phyloP scores from a whole-genome alignment of 2,329 filamentous ascomycete species.

The Rhynchosporium graminicola region DNA sequence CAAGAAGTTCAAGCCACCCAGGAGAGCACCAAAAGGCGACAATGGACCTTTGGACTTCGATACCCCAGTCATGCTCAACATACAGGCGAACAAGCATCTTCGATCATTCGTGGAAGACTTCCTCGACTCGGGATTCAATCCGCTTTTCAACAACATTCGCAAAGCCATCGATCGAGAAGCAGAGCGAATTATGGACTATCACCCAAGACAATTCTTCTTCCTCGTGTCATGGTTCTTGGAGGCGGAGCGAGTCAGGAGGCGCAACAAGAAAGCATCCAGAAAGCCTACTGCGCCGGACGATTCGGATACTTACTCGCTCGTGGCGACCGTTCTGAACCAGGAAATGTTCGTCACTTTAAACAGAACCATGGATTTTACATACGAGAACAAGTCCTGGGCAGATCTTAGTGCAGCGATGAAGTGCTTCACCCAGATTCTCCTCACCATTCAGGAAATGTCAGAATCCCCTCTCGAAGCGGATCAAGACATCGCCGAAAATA shows the following conservation, averaged over 20 bases:
- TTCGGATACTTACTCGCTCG: constrained; percentile 77
- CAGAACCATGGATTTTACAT: constrained; percentile 74
- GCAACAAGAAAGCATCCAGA: constrained; percentile 57
- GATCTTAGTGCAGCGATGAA: constrained; percentile 86
- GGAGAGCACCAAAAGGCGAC: constrained; percentile 60
- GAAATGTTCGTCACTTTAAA: constrained; percentile 92
- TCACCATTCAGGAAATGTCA: constrained; percentile 91
- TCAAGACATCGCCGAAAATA: constrained; percentile 96
- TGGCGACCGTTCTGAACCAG: constrained; percentile 89
- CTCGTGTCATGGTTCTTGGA: constrained; percentile 89
- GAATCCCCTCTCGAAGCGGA: constrained; percentile 86
- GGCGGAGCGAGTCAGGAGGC: constrained; percentile 75
- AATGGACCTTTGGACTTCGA: constrained; percentile 75
- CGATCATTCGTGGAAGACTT: constrained; percentile 88
- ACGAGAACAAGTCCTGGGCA: constrained; percentile 84
- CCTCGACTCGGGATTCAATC: constrained; percentile 93
- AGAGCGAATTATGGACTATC: constrained; percentile 74
- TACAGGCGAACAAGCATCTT: constrained; percentile 73
- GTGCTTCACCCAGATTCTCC: constrained; percentile 90
- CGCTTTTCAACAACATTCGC: constrained; percentile 79
- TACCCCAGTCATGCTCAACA: constrained; percentile 67
- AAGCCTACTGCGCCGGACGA: constrained; percentile 51
- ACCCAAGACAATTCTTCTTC: constrained; percentile 88
- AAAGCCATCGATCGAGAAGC: constrained; percentile 90
- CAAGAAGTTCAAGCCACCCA: constrained; percentile 88